Evolutionary conservation across 768 basidiomycete species (phyloP).

Genomic region (Thelephora ganbajun): DNA sequence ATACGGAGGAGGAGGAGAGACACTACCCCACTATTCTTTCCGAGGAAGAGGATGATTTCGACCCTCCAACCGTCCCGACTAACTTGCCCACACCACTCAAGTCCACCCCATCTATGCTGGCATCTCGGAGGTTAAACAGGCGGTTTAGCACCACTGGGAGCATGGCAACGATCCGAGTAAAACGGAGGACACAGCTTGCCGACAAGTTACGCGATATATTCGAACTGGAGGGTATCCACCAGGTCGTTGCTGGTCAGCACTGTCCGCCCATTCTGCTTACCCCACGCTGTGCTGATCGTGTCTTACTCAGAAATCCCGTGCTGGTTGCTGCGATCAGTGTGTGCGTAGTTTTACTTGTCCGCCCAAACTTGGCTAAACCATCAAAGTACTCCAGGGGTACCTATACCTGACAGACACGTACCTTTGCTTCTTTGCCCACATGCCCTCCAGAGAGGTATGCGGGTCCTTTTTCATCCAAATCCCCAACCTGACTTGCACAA

Average conservation of each 20-base stretch:
- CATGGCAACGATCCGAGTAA: conserved; percentile 57
- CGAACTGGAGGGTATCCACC: conserved; percentile 63
- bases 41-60: conserved; percentile 54
- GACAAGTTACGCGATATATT: conserved; percentile 87
- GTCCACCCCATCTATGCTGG: not conserved
- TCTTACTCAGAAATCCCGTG: conserved; percentile 68
- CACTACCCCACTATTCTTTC: conserved; percentile 20
- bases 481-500: conserved; percentile 17
- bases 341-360: conserved; percentile 34
- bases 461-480: not conserved
- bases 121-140: not conserved
- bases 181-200: conserved; percentile 61
- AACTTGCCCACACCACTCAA: not conserved
- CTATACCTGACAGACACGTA: conserved; percentile 93
- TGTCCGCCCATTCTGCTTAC: conserved; percentile 1
- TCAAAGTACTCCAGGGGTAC: conserved; percentile 83
- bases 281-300: not conserved
- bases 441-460: conserved; percentile 76
- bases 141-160: conserved; percentile 25
- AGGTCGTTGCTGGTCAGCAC: conserved; percentile 67
- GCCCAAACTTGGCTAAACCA: conserved; percentile 2
- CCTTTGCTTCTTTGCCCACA: conserved; percentile 92
- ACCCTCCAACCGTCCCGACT: conserved; percentile 20
- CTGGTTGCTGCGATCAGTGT: conserved; percentile 80
- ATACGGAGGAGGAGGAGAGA: conserved; percentile 21